Base-by-base conservation (phyloP, 2,329 filamentous ascomycete species). In the Rhexocercosporidium sp. region DNA sequence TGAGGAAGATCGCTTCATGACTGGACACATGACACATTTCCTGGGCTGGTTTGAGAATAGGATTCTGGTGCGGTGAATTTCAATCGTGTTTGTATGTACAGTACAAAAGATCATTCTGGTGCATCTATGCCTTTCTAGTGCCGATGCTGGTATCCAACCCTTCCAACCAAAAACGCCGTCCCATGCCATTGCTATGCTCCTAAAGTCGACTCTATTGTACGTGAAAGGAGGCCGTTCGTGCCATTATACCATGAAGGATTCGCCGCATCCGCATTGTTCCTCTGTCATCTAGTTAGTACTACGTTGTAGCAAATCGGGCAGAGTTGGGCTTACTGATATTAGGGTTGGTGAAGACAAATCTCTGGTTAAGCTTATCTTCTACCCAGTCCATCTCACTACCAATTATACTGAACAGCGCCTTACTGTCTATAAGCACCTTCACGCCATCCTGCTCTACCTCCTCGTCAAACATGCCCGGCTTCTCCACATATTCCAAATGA, bases 341-440 rank as follows among this genome's bases (percentile, higher is more conserved):
- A 1, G 96, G 96, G 79, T 99, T 99, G 78, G 88, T 90, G 82
- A 99, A 99, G 60, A 97, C 90, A 79, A 99, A 99, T 71, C 92
- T 86, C 80, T 94, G 88, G 78, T 91, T 97, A 71, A 99, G 82
- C 82, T 97, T 97, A 75, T 98, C 96, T 81, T 98, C 94, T 12
- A 95, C 86, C 94, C 95, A 99, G 77, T 99, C 96, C 96, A 99
- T 99, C 82, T 98, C 95, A 77, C 92, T 97, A 5, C 96, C 96
- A 75, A 99, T 97, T 63, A 99, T 98, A 80, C 95, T 98, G 78
- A 99, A 94, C 59, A 99, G 82, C 49, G 96, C 96, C 83, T 97
- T 98, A 84, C 93, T 97, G 79, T 99, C 96, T 66, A 99, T 96
- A 78, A 98, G 79, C 39, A 99, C 95, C 81, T 92, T 95, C 66